These are phyloP conservation scores for Sclerotinia nivalis DNA, from an alignment of 2,329 filamentous ascomycete species.

Conservation along the genomic window DNA sequence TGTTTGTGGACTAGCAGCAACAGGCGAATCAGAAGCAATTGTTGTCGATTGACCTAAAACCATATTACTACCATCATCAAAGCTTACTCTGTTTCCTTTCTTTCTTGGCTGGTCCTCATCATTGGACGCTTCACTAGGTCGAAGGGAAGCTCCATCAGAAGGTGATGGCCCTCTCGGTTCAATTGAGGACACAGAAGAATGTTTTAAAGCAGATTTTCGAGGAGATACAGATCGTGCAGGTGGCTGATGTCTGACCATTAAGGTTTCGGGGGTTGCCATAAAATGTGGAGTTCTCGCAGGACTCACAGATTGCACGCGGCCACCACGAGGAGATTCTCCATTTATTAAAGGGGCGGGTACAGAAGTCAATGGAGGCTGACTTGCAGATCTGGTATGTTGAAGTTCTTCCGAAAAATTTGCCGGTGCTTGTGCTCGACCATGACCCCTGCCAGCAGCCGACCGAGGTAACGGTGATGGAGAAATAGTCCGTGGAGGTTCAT, in stretches of 20 bases:
- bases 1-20: constrained; percentile 45
- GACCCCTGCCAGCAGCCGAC: constrained; percentile 33
- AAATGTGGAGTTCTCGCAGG: constrained; percentile 71
- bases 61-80: constrained; percentile 61
- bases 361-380: constrained; percentile 30
- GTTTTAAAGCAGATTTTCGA: constrained; percentile 75
- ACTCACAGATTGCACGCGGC: constrained; percentile 51
- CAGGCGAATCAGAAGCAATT: constrained; percentile 45
- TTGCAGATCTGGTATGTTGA: constrained; percentile 32
- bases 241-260: constrained; percentile 65
- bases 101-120: constrained; percentile 48
- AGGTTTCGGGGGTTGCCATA: constrained; percentile 55
- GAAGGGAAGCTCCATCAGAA: constrained; percentile 37
- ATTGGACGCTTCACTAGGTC: constrained; percentile 49
- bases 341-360: constrained; percentile 14
- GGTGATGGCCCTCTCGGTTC: constrained; percentile 56
- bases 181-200: constrained; percentile 47
- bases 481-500: constrained; percentile 26
- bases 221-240: constrained; percentile 72
- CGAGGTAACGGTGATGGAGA: constrained; percentile 37
- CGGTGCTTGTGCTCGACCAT: constrained; percentile 33
- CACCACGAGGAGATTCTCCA: constrained; percentile 35
- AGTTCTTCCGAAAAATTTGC: constrained; percentile 30
- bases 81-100: constrained; percentile 74
- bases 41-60: constrained; percentile 53